These are phyloP conservation scores for Syzygium oleosum DNA, from an alignment of 345 rosid species.

Conservation along the genomic window DNA sequence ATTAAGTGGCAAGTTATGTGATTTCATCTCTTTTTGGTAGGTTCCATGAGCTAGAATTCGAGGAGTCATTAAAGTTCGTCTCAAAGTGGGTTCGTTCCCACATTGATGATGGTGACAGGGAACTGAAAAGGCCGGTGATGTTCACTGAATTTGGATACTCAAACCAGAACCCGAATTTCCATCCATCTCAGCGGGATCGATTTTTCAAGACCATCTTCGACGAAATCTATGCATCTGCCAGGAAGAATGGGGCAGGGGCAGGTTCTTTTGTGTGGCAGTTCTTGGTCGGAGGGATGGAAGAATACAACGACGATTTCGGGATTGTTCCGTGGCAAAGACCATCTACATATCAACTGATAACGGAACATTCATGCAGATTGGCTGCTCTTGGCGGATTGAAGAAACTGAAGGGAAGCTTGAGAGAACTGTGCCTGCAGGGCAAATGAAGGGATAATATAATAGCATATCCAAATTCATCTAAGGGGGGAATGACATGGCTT, in stretches of 20 bases:
- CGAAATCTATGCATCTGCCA: slow-evolving; percentile 56
- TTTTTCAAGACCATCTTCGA: slow-evolving; percentile 51
- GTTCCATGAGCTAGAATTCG: slow-evolving; percentile 56
- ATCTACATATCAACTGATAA: slow-evolving; percentile 42
- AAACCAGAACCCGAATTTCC: slow-evolving; percentile 58
- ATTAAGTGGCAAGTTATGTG: not conserved
- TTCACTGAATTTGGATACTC: slow-evolving; percentile 88
- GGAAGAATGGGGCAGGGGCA: slow-evolving; percentile 65
- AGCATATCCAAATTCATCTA: not conserved
- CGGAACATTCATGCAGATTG: slow-evolving; percentile 68
- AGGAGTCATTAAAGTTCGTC: slow-evolving; percentile 52
- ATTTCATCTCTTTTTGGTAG: slow-evolving; percentile 22
- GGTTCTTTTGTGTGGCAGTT: slow-evolving; percentile 86
- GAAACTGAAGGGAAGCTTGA: slow-evolving; percentile 22
- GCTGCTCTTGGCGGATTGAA: slow-evolving; percentile 27
- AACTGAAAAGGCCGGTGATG: slow-evolving; percentile 68
- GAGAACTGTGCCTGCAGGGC: slow-evolving; percentile 32
- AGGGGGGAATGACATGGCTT: not conserved
- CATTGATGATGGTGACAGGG: slow-evolving; percentile 79
- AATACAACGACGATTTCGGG: slow-evolving; percentile 76
- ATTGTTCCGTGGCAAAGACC: slow-evolving; percentile 71
- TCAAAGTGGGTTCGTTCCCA: slow-evolving; percentile 85
- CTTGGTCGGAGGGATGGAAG: slow-evolving; percentile 75
- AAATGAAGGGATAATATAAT: slow-evolving; percentile 5
- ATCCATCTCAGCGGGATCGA: slow-evolving; percentile 47